Evolutionary conservation across 1,139 yeast species (phyloP).

Genomic region (Pichia sp.): DNA sequence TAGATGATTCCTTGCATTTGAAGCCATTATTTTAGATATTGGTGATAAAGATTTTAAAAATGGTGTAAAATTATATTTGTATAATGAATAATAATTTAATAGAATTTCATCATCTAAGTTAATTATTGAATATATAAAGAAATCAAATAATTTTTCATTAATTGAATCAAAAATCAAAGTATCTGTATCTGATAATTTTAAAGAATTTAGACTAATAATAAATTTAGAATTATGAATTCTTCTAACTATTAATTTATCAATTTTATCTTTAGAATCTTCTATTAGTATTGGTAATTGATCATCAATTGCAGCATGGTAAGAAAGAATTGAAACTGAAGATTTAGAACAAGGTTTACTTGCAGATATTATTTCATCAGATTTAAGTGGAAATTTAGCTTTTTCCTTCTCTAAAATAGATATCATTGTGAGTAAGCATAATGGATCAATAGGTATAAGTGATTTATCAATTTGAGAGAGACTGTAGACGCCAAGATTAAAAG

Average conservation of each 20-base stretch:
- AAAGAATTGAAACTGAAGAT: constrained; percentile 29
- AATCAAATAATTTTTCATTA: constrained; percentile 37
- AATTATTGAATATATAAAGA: constrained; percentile 32
- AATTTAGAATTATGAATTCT: constrained; percentile 24
- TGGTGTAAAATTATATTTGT: constrained; percentile 1
- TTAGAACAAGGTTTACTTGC: constrained; percentile 15
- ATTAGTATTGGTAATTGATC: constrained; percentile 40
- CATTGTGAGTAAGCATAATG: constrained; percentile 32
- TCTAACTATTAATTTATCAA: constrained; percentile 28
- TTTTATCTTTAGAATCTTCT: constrained; percentile 33
- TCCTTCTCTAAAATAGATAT: constrained; percentile 29
- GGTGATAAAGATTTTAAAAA: neutral
- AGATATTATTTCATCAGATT: neutral
- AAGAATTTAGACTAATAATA: constrained; percentile 26
- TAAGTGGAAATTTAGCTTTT: constrained; percentile 31
- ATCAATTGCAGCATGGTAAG: constrained; percentile 38
- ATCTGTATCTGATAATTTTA: constrained; percentile 21
- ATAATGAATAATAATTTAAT: constrained; percentile 6
- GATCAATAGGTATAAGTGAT: constrained; percentile 38
- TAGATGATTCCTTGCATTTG: constrained; percentile 14
- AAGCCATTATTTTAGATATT: neutral
- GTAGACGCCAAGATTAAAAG: constrained; percentile 39
- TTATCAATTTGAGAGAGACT: constrained; percentile 28
- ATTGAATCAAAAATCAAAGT: constrained; percentile 32
- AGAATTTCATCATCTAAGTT: constrained; percentile 9